Evolutionary conservation across 768 basidiomycete genomes (phyloP), one percentile per base, ranked within the genome.

Genomic region (Lactarius evosmus): DNA sequence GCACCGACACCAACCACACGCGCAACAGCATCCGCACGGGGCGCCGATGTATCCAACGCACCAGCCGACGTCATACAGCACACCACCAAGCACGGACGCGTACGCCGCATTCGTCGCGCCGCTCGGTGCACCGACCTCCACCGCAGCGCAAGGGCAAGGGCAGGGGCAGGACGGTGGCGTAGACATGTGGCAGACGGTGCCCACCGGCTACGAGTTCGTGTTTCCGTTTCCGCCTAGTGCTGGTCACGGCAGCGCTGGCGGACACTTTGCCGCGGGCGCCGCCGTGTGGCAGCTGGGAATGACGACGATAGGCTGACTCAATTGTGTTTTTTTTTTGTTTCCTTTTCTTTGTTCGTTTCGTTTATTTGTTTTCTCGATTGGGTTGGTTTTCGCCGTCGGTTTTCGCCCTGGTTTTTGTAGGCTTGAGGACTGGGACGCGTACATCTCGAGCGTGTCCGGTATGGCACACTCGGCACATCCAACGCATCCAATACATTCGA

Each of bases 191-290:
- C 63, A 66, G 22, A 61, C 58, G 44, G 56, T 66, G 38, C 67
- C 67, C 12, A 56, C 65, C 30, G 58, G 67, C 22, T 68, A 67
- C 58, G 66, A 67, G 67, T 68, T 36, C 58, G 67, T 66, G 27
- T 56, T 56, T 56, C 59, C 59, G 32, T 65, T 65, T 25, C 3
- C 30, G 8, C 16, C 41, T 12, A 36, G 62, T 52, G 41, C 52
- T 16, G 52, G 57, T 32, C 62, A 27, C 41, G 27, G 44, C 11
- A 25, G 44, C 44, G 44, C 41, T 22, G 41, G 41, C 41, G n/a
- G n/a, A n/a, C n/a, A n/a, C n/a, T n/a, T n/a, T n/a, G n/a, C n/a
- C n/a, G n/a, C n/a, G n/a, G n/a, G n/a, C n/a, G n/a, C n/a, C n/a
- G 41, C 44, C 44, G n/a, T 46, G 44, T 22, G 44, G 44, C 22